These are phyloP conservation scores for Alternaria sp. DNA, from an alignment of 2,329 filamentous ascomycete species.

Conservation along the genomic window DNA sequence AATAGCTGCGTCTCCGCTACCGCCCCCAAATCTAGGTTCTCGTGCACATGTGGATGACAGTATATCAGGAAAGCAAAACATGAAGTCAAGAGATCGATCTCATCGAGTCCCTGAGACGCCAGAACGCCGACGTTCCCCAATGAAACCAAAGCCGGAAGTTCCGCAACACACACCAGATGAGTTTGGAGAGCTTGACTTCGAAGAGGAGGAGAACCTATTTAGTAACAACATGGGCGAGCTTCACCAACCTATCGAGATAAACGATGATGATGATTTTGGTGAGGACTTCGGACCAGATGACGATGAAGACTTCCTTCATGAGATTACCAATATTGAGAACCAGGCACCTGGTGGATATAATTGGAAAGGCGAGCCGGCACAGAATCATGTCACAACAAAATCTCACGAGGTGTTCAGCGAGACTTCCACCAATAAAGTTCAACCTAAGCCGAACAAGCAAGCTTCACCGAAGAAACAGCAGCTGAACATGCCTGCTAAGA, in stretches of 20 bases:
- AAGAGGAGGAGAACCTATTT: slow-evolving; percentile 29
- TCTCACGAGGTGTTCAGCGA: slow-evolving; percentile 46
- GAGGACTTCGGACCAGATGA: slow-evolving; percentile 42
- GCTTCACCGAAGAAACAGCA: slow-evolving; percentile 43
- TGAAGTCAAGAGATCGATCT: slow-evolving; percentile 22
- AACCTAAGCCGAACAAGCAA: slow-evolving; percentile 27
- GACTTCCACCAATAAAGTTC: slow-evolving; percentile 34
- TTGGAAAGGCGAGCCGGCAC: slow-evolving; percentile 41
- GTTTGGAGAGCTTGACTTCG: slow-evolving; percentile 40
- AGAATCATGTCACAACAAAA: slow-evolving; percentile 21
- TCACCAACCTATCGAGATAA: slow-evolving; percentile 19
- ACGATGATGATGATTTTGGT: slow-evolving; percentile 30
- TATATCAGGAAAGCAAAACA: slow-evolving; percentile 1
- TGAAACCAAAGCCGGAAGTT: slow-evolving; percentile 13
- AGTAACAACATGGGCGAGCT: slow-evolving; percentile 25
- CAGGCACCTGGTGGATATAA: slow-evolving; percentile 39
- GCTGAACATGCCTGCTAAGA: slow-evolving; percentile 39
- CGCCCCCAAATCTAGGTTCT: slow-evolving; percentile 17
- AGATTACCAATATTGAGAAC: slow-evolving; percentile 56
- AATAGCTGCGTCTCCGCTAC: slow-evolving; percentile 26
- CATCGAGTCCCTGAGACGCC: slow-evolving; percentile 40
- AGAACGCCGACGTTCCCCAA: slow-evolving; percentile 26
- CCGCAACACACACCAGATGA: slow-evolving; percentile 29
- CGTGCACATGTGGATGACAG: slow-evolving; percentile 1
- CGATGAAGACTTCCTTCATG: slow-evolving; percentile 51